These are phyloP conservation scores for Thalassiosira hispida DNA, from an alignment of 352 stramenopile species.

Conservation along the genomic window DNA sequence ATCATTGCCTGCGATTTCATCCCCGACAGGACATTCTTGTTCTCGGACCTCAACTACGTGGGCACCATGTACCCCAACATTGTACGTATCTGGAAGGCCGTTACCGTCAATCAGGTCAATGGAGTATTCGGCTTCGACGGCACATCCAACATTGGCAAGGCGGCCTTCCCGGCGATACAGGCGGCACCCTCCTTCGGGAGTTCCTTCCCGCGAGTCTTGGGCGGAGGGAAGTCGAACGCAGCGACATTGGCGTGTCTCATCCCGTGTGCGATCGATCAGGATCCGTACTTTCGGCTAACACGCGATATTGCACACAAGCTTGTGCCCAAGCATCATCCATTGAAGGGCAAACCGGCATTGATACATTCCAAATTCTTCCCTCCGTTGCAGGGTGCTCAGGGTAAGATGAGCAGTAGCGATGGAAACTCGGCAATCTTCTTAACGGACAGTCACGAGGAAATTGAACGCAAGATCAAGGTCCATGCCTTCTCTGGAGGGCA, in stretches of 20 bases:
- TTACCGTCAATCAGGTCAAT: slow-evolving; percentile 95
- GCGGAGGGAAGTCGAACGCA: slow-evolving; percentile 67
- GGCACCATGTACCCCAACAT: slow-evolving; percentile 99
- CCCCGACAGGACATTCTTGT: slow-evolving; percentile 98
- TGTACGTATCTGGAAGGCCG: slow-evolving; percentile 98
- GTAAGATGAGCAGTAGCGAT: slow-evolving; percentile 99
- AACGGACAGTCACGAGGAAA: slow-evolving; percentile 96
- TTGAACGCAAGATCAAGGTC: slow-evolving; percentile 88
- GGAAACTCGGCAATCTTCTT: slow-evolving; percentile 98
- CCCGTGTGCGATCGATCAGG: slow-evolving; percentile 99
- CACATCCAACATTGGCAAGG: slow-evolving; percentile 98
- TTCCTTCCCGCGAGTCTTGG: slow-evolving; percentile 91
- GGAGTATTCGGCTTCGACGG: slow-evolving; percentile 99
- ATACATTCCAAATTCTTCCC: slow-evolving; percentile 99
- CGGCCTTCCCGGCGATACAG: slow-evolving; percentile 98
- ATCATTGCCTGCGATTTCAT: slow-evolving; percentile 97
- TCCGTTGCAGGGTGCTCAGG: slow-evolving; percentile 93
- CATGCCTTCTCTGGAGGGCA: slow-evolving; percentile 92
- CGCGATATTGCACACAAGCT: slow-evolving; percentile 98
- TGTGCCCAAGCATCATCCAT: slow-evolving; percentile 84
- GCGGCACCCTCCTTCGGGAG: slow-evolving; percentile 96
- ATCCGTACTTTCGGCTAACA: slow-evolving; percentile 91
- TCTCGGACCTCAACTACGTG: slow-evolving; percentile 99
- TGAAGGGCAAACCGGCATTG: slow-evolving; percentile 90
- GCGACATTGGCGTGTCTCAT: slow-evolving; percentile 95